A percentile compares a stretch with the other conserved stretches of the same genome.
phyloP scores from a whole-genome alignment of 2,329 filamentous ascomycete genomes.

The Nakataea oryzae region DNA sequence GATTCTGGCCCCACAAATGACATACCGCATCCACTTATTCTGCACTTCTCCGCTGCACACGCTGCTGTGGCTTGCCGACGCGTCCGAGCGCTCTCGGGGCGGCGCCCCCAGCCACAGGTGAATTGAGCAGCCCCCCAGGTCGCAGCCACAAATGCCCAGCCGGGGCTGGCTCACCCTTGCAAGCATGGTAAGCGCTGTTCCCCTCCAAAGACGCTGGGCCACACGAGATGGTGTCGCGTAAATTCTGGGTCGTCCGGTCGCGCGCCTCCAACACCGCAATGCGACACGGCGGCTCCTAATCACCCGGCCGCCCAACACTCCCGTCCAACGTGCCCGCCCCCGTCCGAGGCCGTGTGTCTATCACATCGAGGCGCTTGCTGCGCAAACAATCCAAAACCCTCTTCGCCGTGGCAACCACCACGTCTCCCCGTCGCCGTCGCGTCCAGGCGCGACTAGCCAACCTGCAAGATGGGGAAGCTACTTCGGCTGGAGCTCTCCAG shows the following conservation, averaged over 20 bases:
- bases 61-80: too few relatives aligned
- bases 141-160: background rate
- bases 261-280: background rate
- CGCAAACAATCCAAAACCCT: background rate
- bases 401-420: background rate
- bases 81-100: too few relatives aligned
- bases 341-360: background rate
- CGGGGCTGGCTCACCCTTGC: too few relatives aligned
- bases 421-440: background rate
- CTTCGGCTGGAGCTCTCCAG: constrained; percentile 90
- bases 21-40: background rate
- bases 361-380: background rate
- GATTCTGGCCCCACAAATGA: background rate
- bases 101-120: background rate
- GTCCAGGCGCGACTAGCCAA: background rate
- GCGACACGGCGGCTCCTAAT: background rate
- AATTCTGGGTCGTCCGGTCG: background rate
- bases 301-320: background rate
- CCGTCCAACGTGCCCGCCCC: background rate
- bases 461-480: constrained; percentile 73
- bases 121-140: background rate
- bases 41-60: background rate
- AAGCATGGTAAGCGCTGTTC: background rate
- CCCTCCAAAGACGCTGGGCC: background rate
- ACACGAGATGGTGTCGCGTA: constrained; percentile 3